Conservation (phyloP, 805 yeast species). For the Zygosaccharomyces lentus region DNA sequence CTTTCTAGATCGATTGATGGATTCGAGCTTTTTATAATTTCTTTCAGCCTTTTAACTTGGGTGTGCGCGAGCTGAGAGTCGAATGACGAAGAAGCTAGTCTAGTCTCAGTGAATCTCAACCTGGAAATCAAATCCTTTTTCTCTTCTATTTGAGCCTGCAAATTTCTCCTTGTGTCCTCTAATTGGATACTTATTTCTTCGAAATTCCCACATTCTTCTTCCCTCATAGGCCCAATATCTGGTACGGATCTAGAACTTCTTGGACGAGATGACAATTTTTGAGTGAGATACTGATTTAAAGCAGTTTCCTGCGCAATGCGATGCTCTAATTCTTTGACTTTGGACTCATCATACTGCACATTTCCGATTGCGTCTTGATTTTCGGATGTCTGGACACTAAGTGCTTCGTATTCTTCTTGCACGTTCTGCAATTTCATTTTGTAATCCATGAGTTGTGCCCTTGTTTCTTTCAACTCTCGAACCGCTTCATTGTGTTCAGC, state of each 20-base stretch:
- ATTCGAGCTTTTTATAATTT: constrained; percentile 26
- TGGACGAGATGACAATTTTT: constrained; percentile 23
- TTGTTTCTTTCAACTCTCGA: constrained; percentile 27
- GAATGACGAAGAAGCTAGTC: constrained; percentile 61
- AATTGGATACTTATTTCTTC: constrained; percentile 47
- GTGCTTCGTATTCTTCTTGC: constrained; percentile 37
- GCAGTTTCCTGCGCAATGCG: constrained; percentile 32
- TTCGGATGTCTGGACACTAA: constrained; percentile 34
- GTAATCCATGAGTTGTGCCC: constrained; percentile 25
- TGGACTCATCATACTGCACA: constrained; percentile 31
- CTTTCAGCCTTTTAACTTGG: constrained; percentile 38
- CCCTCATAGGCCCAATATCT: constrained; percentile 4
- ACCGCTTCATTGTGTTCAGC: constrained; percentile 29
- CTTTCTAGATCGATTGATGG: constrained; percentile 28
- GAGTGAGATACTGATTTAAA: constrained; percentile 29
- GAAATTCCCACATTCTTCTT: constrained; percentile 26
- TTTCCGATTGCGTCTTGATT: constrained; percentile 16
- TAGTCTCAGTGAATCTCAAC: constrained; percentile 53
- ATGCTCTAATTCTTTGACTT: constrained; percentile 39
- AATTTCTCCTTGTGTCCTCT: constrained; percentile 47
- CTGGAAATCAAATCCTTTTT: constrained; percentile 51
- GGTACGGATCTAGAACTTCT: constrained; percentile 9
- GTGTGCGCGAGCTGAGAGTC: constrained; percentile 49
- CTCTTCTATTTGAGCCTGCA: constrained; percentile 44
- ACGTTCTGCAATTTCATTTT: constrained; percentile 36